Conservation (phyloP, 2,329 filamentous ascomycete genomes). For the Metarhizium album region DNA sequence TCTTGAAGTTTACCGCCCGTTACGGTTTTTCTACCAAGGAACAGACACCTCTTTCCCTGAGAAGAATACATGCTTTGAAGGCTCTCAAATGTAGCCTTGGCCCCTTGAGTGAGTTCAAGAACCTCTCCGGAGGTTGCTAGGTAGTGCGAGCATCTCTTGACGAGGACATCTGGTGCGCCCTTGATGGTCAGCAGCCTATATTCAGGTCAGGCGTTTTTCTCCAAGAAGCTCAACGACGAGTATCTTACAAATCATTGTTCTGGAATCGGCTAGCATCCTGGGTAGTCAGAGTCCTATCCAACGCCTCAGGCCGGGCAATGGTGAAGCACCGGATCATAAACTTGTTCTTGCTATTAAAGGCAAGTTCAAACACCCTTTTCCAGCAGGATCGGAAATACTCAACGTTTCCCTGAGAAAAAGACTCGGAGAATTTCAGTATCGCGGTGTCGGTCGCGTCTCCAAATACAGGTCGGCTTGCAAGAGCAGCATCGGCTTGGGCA, state of each 20-base stretch:
- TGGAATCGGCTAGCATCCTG: conserved; percentile 24
- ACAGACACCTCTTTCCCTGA: conserved; percentile 55
- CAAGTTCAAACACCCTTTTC: conserved; percentile 55
- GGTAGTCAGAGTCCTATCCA: conserved; percentile 26
- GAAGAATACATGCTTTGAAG: conserved; percentile 60
- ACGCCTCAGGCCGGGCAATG: conserved; percentile 23
- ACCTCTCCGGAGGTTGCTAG: conserved; percentile 44
- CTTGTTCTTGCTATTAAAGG: conserved; percentile 78
- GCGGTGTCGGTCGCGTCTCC: conserved; percentile 71
- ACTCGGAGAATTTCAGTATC: conserved; percentile 60
- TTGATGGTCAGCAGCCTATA: conserved; percentile 59
- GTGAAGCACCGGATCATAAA: conserved; percentile 61
- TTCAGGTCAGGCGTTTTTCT: not conserved
- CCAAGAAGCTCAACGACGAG: not conserved
- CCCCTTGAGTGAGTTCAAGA: conserved; percentile 34
- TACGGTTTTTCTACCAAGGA: conserved; percentile 52
- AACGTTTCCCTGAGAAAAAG: conserved; percentile 41
- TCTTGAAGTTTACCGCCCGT: conserved; percentile 26
- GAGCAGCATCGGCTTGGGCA: conserved; percentile 45
- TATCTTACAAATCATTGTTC: conserved; percentile 25
- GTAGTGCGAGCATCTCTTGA: conserved; percentile 50
- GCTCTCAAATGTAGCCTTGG: conserved; percentile 36
- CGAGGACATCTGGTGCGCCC: conserved; percentile 64
- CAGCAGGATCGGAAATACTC: conserved; percentile 49
- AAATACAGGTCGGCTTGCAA: conserved; percentile 53